Evolutionary conservation across 108 stramenopile genomes (phyloP), one percentile per base, ranked within the genome.

Genomic region (Poteriospumella lacustris): DNA sequence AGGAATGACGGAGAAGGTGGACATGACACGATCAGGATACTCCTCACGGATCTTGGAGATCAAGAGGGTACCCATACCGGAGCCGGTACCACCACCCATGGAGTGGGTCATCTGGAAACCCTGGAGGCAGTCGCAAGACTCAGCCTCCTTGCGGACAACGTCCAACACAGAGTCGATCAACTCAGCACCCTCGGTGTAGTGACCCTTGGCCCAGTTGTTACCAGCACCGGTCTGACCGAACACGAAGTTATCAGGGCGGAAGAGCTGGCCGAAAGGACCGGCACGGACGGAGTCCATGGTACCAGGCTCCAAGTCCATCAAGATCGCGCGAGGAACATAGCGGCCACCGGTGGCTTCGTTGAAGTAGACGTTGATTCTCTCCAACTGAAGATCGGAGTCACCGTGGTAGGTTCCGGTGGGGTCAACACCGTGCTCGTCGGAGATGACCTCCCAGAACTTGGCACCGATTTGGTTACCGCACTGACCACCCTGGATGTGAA

Each of bases 401-500:
- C 70, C 70, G 33, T 73, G 70, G 47, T 73, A 73, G 36, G 33
- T 38, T 34, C 70, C 70, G 36, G 70, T 73, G 42, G 70, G 70
- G 42, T 73, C 70, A 3, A 73, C 70, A 73, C 70, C 70, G n/a
- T n/a, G n/a, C n/a, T n/a, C n/a, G n/a, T n/a, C n/a, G n/a, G 29
- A 5, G 29, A 59, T 69, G 59, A 85, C 33, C 79, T 96, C 90
- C 94, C 93, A 95, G 82, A 95, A 95, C 87, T 95, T 96, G 87
- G 96, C 93, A 64, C 95, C 94, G 80, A 96, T 94, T 82, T 96
- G 95, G 88, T 94, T 92, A 78, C 93, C 95, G 78, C 93, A 94
- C 91, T 96, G 95, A 58, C 96, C 96, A 2, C 91, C 96, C 87
- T 97, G 96, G 72, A 97, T 79, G 87, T 97, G 96, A 80, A 97